A percentile compares a stretch with the other conserved stretches of the same genome.
Conservation (phyloP, 129 eudicot genomes). For the Smallanthus sonchifolius region DNA sequence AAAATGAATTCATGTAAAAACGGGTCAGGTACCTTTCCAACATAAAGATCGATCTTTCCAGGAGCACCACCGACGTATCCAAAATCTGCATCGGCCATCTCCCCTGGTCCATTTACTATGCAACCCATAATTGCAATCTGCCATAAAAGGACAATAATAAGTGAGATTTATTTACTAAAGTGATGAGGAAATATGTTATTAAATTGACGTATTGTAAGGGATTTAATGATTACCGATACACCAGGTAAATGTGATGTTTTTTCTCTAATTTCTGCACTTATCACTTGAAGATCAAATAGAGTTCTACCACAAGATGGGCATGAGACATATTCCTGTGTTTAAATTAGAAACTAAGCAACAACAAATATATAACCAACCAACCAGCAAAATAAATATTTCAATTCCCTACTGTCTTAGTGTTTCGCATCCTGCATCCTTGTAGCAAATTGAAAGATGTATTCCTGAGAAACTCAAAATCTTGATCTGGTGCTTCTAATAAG, state of each 20-base stretch:
- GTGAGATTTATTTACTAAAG: neutral
- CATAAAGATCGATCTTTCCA: slow-evolving; percentile 96
- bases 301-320: slow-evolving; percentile 99
- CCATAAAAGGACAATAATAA: slow-evolving; percentile 3
- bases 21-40: slow-evolving; percentile 63
- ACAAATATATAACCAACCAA: neutral
- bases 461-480: slow-evolving; percentile 87
- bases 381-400: neutral
- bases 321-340: slow-evolving; percentile 84
- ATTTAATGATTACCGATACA: slow-evolving; percentile 69
- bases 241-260: slow-evolving; percentile 98
- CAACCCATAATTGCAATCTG: slow-evolving; percentile 99
- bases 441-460: slow-evolving; percentile 93
- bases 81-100: slow-evolving; percentile 99
- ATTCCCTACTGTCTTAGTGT: slow-evolving; percentile 69
- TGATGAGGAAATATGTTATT: slow-evolving; percentile 7
- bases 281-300: slow-evolving; percentile 92
- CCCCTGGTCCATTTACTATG: slow-evolving; percentile 99
- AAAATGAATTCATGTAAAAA: neutral
- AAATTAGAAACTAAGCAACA: neutral
- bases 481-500: slow-evolving; percentile 77
- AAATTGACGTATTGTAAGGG: neutral
- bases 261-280: slow-evolving; percentile 94
- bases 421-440: slow-evolving; percentile 96
- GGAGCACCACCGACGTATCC: slow-evolving; percentile 99